Conservation (phyloP, 805 yeast species). For the Starmerella bombi region DNA sequence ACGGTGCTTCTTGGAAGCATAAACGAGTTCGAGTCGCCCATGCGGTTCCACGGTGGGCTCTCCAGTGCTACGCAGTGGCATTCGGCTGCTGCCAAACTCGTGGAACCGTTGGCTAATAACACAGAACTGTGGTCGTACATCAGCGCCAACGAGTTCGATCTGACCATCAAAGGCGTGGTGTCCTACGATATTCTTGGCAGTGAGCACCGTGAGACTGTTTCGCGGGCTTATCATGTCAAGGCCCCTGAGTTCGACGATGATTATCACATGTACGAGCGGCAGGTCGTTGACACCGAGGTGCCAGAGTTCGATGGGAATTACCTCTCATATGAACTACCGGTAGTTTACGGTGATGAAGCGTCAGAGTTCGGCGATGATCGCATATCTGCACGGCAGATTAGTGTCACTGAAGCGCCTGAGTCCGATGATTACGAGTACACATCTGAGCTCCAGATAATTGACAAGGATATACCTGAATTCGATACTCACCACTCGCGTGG, state of each 20-base stretch:
- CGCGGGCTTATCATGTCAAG: constrained; percentile 12
- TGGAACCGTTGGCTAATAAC: constrained; percentile 51
- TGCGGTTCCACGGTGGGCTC: constrained; percentile 65
- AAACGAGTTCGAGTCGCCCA: constrained; percentile 51
- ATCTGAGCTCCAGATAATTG: no score
- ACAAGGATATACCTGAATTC: no score
- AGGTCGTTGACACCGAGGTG: no score
- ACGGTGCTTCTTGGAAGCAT: constrained; percentile 70
- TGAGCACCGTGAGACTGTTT: constrained; percentile 21
- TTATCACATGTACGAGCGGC: no score
- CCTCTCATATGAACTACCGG: no score
- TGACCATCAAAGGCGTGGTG: constrained; percentile 70
- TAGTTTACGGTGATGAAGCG: no score
- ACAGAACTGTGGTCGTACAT: constrained; percentile 49
- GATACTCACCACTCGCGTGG: no score
- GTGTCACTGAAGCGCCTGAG: no score
- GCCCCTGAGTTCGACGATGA: constrained; percentile 9
- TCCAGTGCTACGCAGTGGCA: constrained; percentile 52
- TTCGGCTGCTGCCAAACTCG: constrained; percentile 53
- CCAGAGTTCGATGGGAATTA: no score
- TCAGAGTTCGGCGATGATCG: no score
- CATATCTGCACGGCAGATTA: no score
- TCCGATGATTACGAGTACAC: no score
- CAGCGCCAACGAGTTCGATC: constrained; percentile 68
- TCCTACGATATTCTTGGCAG: constrained; percentile 51